A percentile compares a stretch with the other conserved stretches of the same genome.
These are phyloP conservation scores for Schoenoplectus triqueter DNA, from an alignment of 202 grass and related monocot genomes.

Conservation along the genomic window DNA sequence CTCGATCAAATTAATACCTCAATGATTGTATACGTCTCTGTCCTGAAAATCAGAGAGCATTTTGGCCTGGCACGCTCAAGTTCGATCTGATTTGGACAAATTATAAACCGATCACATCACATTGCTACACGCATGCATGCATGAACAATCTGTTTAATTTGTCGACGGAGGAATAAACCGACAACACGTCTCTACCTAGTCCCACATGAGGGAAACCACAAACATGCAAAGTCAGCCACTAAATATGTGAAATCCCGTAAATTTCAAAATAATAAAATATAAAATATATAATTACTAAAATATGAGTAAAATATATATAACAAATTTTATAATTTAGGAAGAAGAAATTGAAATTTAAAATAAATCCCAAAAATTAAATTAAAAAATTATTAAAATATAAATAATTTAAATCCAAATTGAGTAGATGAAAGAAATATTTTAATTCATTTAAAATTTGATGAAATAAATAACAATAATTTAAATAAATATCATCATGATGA, in stretches of 20 bases:
- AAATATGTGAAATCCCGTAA: not conserved
- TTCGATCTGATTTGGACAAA: not conserved
- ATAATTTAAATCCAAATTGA: too few relatives aligned
- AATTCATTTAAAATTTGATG: too few relatives aligned
- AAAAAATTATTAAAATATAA: too few relatives aligned
- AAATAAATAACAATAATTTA: too few relatives aligned
- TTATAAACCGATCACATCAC: constrained; percentile 7
- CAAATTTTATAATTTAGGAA: too few relatives aligned
- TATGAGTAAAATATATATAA: too few relatives aligned
- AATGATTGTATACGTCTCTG: not conserved
- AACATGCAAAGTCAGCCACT: constrained; percentile 11
- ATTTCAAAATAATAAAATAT: too few relatives aligned
- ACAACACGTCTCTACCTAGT: constrained; percentile 1
- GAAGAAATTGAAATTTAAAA: too few relatives aligned
- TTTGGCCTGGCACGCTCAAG: not conserved
- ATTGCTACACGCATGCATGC: constrained; percentile 28
- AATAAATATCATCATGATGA: too few relatives aligned
- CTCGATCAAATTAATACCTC: not conserved
- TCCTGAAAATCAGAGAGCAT: not conserved
- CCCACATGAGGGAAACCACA: not conserved
- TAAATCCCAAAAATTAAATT: too few relatives aligned
- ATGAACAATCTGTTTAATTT: not conserved
- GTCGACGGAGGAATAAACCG: not conserved
- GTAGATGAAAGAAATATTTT: too few relatives aligned
- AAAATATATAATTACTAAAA: too few relatives aligned